Percentiles rank a stretch among this genome's conserved stretches.
phyloP scores from a whole-genome alignment of 805 yeast genomes.

The Candida ponderosae region DNA sequence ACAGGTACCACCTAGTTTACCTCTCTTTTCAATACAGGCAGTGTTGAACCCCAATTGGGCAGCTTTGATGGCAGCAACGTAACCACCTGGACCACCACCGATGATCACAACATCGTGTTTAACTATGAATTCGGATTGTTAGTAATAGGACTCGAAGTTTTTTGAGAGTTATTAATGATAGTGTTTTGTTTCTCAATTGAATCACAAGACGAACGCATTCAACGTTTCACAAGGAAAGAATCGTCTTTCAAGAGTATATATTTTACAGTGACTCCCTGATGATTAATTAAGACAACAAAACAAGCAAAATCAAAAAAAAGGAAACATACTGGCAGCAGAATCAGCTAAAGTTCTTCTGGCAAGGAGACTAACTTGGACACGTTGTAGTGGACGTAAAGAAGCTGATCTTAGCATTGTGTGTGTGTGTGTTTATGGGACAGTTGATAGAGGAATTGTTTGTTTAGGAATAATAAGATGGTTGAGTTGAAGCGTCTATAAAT shows the following conservation, averaged over 20 bases:
- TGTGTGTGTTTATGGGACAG: neutral
- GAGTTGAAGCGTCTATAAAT: too few relatives aligned
- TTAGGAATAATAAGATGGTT: too few relatives aligned
- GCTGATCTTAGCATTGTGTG: slow-evolving; percentile 14
- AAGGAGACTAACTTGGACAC: slow-evolving; percentile 5
- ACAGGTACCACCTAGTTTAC: slow-evolving; percentile 96
- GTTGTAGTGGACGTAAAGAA: slow-evolving; percentile 6
- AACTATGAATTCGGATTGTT: slow-evolving; percentile 12
- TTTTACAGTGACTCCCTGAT: neutral
- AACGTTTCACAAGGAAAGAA: slow-evolving; percentile 3
- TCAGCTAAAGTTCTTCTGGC: slow-evolving; percentile 14
- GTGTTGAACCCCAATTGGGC: slow-evolving; percentile 93
- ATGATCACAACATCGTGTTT: slow-evolving; percentile 89
- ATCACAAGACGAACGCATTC: neutral
- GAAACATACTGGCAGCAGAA: slow-evolving; percentile 12
- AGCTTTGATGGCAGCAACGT: slow-evolving; percentile 97
- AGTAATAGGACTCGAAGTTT: neutral
- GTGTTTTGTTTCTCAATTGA: neutral
- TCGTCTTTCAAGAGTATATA: neutral
- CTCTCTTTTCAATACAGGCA: slow-evolving; percentile 97
- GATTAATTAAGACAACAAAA: neutral
- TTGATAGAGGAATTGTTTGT: too few relatives aligned
- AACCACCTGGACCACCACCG: slow-evolving; percentile 99
- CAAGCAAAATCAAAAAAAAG: neutral
- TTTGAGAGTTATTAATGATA: neutral